phyloP scores from a whole-genome alignment of 2,329 filamentous ascomycete genomes.

The Cryphonectria radicalis region DNA sequence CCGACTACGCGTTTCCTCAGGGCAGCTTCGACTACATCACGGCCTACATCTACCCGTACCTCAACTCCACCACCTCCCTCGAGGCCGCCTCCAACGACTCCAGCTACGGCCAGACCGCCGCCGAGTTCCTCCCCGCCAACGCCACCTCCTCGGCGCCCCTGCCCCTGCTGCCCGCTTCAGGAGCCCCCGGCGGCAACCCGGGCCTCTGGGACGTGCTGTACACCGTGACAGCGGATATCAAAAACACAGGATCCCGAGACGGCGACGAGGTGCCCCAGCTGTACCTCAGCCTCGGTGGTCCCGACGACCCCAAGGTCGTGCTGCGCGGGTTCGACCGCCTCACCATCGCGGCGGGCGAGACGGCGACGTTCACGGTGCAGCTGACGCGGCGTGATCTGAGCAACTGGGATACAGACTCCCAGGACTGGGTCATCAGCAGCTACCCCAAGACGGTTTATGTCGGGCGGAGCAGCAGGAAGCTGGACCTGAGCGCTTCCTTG shows the following conservation, averaged over 20 bases:
- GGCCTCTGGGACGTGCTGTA: slow-evolving; percentile 72
- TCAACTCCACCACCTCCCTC: slow-evolving; percentile 65
- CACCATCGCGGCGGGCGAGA: slow-evolving; percentile 68
- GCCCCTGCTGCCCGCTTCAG: slow-evolving; percentile 54
- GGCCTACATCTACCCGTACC: slow-evolving; percentile 71
- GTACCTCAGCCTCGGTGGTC: slow-evolving; percentile 80
- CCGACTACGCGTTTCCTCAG: slow-evolving; percentile 71
- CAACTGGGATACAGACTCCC: slow-evolving; percentile 79
- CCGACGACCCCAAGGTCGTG: slow-evolving; percentile 66
- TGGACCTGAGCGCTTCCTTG: slow-evolving; percentile 48
- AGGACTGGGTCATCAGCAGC: slow-evolving; percentile 78
- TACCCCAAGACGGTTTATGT: slow-evolving; percentile 59
- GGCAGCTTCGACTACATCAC: slow-evolving; percentile 54
- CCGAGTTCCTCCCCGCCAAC: slow-evolving; percentile 63
- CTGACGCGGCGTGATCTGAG: slow-evolving; percentile 81
- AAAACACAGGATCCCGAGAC: slow-evolving; percentile 67
- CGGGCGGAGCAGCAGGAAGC: slow-evolving; percentile 58
- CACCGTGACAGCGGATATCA: slow-evolving; percentile 68
- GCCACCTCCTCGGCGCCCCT: slow-evolving; percentile 61
- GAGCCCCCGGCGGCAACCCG: slow-evolving; percentile 64
- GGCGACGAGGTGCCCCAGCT: slow-evolving; percentile 78
- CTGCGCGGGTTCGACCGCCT: slow-evolving; percentile 85
- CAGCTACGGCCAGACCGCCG: slow-evolving; percentile 61
- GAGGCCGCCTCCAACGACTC: slow-evolving; percentile 60
- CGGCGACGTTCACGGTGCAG: slow-evolving; percentile 66